Percentiles rank a stretch among this genome's conserved stretches.
Evolutionary conservation across 2,329 filamentous ascomycete species (phyloP).

Genomic region (Mycosphaerella arachidis): DNA sequence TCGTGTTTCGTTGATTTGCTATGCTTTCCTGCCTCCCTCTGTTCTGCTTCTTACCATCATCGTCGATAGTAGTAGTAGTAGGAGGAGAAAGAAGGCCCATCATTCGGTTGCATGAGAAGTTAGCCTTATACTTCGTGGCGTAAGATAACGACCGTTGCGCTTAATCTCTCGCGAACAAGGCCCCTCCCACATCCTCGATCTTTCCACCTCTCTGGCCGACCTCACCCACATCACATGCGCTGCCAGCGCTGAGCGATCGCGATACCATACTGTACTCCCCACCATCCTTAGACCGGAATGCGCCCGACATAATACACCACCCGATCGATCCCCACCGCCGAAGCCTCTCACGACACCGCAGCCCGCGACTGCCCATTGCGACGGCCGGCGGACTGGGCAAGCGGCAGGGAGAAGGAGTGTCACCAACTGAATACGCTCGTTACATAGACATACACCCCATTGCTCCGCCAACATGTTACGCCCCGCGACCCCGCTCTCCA

Average conservation of each 20-base stretch:
- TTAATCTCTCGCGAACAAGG: background rate
- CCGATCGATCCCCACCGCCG: background rate
- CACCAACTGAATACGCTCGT: constrained; percentile 9
- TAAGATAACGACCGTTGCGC: background rate
- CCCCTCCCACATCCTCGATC: background rate
- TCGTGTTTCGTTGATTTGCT: background rate
- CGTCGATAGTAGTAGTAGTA: background rate
- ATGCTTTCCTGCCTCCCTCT: background rate
- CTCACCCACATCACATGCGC: background rate
- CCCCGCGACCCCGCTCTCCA: constrained; percentile 83
- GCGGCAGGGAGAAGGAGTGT: background rate
- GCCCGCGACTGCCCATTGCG: constrained; percentile 3
- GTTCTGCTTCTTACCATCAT: background rate
- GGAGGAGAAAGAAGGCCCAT: background rate
- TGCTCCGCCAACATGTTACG: constrained; percentile 65
- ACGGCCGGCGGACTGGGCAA: background rate
- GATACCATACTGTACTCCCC: background rate
- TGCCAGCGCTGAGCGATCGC: background rate
- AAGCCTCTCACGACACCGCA: background rate
- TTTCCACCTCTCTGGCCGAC: background rate
- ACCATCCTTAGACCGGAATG: background rate
- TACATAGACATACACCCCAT: constrained; percentile 1
- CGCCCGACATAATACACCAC: background rate
- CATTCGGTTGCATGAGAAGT: background rate
- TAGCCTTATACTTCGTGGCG: background rate